Base-by-base conservation (phyloP, 1,139 yeast species). In the Protomyces lactucae-debilis region DNA sequence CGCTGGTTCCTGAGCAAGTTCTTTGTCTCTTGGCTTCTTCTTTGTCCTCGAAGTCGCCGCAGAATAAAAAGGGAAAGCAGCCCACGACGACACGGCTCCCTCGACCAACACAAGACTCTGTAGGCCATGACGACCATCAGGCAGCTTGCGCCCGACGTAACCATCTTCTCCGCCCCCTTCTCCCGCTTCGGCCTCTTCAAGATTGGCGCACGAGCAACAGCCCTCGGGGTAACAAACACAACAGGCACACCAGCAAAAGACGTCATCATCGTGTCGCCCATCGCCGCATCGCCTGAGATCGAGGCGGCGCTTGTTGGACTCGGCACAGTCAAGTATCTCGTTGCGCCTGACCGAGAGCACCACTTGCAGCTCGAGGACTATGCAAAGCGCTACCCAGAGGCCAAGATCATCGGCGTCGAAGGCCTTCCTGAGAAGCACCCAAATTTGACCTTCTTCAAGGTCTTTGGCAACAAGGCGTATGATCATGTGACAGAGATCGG, bases 171-270 rank as follows among this genome's bases (percentile, higher is more conserved):
- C 37, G 60, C 66, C 9, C 71, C 71, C 23, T 69, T 69, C 75
- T 74, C 77, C 10, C 70, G 80, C 53, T 70, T 74, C 10, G 73
- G 76, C 64, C 73, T 72, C 55, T 67, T 84, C 64, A 79, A 82
- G 65, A 80, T 85, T 68, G 92, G 91, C 32, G 85, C 82, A 18
- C 77, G 90, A 66, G 80, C 83, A 82, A 82, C 88, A 0, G 72
- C 80, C 5, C 71, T 80, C 61, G 73, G 73, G 39, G 74, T 84
- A 28, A 73, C 74, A 59, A 73, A 76, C 61, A 73, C 64, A 23
- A 32, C 55, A 2, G 35, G 35, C 16, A 21, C 37, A n/a, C 65
- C 64, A 43, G 57, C 59, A 12, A 39, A 39, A 14, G 65, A 61
- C 35, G 53, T 67, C 43, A 74, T 83, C 9, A 81, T 86, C 8